Conservation (phyloP, 2,329 filamentous ascomycete species). For the Tolypocladium inflatum region DNA sequence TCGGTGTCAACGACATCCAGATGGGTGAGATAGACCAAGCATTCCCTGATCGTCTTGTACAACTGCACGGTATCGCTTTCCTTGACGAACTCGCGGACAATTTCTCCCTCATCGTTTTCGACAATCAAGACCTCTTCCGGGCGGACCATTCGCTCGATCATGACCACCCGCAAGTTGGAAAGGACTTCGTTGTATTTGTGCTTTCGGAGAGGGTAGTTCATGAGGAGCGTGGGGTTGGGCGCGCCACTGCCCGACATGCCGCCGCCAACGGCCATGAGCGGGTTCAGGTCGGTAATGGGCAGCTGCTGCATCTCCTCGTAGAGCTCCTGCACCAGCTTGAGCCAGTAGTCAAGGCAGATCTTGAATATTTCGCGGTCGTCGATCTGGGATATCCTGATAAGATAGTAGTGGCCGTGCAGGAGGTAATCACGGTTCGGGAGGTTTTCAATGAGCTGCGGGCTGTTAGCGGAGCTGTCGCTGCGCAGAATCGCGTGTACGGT, state of each 20-base stretch:
- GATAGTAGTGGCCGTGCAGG: slow-evolving; percentile 92
- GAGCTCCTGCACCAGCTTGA: slow-evolving; percentile 92
- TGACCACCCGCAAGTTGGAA: slow-evolving; percentile 88
- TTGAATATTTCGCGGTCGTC: slow-evolving; percentile 99
- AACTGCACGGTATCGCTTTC: slow-evolving; percentile 98
- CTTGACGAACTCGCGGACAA: slow-evolving; percentile 98
- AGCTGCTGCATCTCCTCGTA: slow-evolving; percentile 99
- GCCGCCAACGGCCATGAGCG: slow-evolving; percentile 68
- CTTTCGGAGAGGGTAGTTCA: slow-evolving; percentile 88
- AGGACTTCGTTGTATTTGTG: slow-evolving; percentile 96
- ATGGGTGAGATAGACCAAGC: slow-evolving; percentile 93
- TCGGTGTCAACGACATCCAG: slow-evolving; percentile 96
- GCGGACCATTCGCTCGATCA: slow-evolving; percentile 99
- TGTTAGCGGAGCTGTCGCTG: slow-evolving; percentile 6
- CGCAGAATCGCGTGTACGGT: not conserved
- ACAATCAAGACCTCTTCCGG: slow-evolving; percentile 97
- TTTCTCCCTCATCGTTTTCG: slow-evolving; percentile 99
- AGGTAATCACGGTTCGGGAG: slow-evolving; percentile 92
- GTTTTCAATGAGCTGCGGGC: slow-evolving; percentile 73
- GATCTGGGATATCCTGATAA: slow-evolving; percentile 96
- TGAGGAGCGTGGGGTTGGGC: slow-evolving; percentile 73
- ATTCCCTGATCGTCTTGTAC: slow-evolving; percentile 98
- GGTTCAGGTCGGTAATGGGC: slow-evolving; percentile 87
- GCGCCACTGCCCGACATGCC: slow-evolving; percentile 71
- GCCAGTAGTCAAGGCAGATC: slow-evolving; percentile 98